Conservation (phyloP, 2,329 filamentous ascomycete genomes). For the Pseudogymnoascus sp. region DNA sequence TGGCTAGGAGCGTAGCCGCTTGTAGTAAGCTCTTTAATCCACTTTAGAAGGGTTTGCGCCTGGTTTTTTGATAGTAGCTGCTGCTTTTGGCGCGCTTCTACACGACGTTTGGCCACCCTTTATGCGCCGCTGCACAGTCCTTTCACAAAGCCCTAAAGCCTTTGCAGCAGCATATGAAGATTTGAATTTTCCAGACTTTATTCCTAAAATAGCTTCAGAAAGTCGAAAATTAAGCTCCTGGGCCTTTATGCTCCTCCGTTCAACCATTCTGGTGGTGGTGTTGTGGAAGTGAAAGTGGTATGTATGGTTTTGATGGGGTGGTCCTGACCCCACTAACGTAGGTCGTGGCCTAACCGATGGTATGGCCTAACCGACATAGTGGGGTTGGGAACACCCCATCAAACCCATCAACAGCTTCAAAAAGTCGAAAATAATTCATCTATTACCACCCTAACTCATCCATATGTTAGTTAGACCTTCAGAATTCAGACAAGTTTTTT, state of each 20-base stretch:
- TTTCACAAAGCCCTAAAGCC: neutral
- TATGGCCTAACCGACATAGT: too few relatives aligned
- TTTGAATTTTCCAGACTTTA: neutral
- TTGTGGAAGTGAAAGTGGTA: neutral
- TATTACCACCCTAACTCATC: too few relatives aligned
- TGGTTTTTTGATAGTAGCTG: neutral
- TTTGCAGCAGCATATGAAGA: neutral
- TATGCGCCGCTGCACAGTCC: too few relatives aligned
- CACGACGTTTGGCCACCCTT: too few relatives aligned
- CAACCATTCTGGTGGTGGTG: neutral
- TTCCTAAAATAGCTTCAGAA: neutral
- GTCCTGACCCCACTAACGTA: neutral
- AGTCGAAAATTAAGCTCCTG: neutral
- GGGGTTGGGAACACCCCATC: too few relatives aligned
- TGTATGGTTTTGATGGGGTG: neutral
- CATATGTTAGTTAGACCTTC: too few relatives aligned
- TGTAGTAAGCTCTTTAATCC: conserved; percentile 1
- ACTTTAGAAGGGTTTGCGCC: neutral
- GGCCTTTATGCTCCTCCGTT: neutral
- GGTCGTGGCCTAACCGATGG: too few relatives aligned
- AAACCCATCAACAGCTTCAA: too few relatives aligned
- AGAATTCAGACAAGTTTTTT: too few relatives aligned
- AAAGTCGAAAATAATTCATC: too few relatives aligned
- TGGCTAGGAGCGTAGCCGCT: neutral
- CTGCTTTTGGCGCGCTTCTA: neutral